Conservation (phyloP, 345 rosid species). For the Euclidium syriacum region DNA sequence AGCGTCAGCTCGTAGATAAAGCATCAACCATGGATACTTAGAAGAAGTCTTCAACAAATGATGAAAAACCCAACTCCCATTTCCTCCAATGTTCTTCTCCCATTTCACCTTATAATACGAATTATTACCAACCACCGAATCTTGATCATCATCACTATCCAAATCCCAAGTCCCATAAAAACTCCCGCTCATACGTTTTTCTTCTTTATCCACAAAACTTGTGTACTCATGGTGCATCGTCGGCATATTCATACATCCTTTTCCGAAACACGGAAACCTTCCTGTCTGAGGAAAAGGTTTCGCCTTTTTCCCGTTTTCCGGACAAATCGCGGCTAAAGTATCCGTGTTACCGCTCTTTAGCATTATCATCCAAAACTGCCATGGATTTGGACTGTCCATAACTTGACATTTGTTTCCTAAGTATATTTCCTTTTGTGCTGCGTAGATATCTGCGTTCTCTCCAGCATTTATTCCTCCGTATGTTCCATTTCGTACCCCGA, state of each 20-base stretch:
- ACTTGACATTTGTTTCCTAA: conserved; percentile 60
- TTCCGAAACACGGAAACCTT: conserved; percentile 59
- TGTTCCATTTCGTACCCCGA: conserved; percentile 38
- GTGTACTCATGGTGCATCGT: conserved; percentile 49
- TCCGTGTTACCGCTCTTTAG: conserved; percentile 61
- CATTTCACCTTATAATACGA: conserved; percentile 45
- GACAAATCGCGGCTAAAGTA: conserved; percentile 50
- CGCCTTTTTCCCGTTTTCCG: conserved; percentile 45
- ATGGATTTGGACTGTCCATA: conserved; percentile 47
- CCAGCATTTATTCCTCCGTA: conserved; percentile 35
- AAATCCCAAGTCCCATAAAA: conserved; percentile 65
- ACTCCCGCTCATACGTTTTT: conserved; percentile 33
- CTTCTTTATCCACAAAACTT: conserved; percentile 32
- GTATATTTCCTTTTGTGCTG: conserved; percentile 55
- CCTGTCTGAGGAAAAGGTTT: conserved; percentile 41
- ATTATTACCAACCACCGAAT: conserved; percentile 19
- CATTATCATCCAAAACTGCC: conserved; percentile 74
- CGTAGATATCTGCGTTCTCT: conserved; percentile 36
- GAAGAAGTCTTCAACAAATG: conserved; percentile 49
- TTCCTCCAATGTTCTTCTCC: conserved; percentile 46
- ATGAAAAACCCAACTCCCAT: conserved; percentile 52
- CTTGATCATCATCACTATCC: conserved; percentile 35
- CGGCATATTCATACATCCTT: conserved; percentile 69
- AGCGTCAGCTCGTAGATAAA: conserved; percentile 58
- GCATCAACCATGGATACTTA: conserved; percentile 67